Evolutionary conservation across 352 stramenopile genomes (phyloP).

Genomic region (Phytophthora chlamydospora): DNA sequence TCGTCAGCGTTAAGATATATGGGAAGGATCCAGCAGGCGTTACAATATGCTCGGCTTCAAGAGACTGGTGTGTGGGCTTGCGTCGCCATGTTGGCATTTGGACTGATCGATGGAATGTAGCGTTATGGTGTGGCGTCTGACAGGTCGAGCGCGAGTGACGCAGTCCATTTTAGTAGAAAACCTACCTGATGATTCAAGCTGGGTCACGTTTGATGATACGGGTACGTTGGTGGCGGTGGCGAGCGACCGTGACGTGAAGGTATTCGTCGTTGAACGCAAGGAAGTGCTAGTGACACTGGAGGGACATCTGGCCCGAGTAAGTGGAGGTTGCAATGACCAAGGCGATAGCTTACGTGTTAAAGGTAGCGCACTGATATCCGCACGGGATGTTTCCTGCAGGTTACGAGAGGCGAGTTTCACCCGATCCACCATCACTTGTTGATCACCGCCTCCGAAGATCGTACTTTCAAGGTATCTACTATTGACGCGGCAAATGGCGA

Average conservation of each 20-base stretch:
- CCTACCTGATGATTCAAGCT: constrained; percentile 44
- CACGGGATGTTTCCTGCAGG: constrained; percentile 29
- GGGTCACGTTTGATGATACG: constrained; percentile 69
- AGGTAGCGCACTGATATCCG: background rate
- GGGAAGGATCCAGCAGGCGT: constrained; percentile 22
- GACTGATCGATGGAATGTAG: constrained; percentile 24
- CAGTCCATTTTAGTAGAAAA: constrained; percentile 54
- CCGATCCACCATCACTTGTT: constrained; percentile 69
- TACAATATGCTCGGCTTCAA: constrained; percentile 65
- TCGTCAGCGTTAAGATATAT: constrained; percentile 48
- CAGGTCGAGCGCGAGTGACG: constrained; percentile 27
- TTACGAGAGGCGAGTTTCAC: constrained; percentile 79
- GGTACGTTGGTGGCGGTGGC: constrained; percentile 65
- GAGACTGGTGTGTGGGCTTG: constrained; percentile 51
- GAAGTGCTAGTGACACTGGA: constrained; percentile 73
- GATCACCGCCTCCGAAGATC: constrained; percentile 80
- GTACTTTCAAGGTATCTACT: constrained; percentile 75
- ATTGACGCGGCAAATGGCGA: too few species aligned
- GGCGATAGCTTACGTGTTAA: background rate
- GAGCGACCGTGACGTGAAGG: constrained; percentile 54
- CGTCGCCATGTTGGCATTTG: background rate
- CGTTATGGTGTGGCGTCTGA: constrained; percentile 68
- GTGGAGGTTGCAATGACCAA: constrained; percentile 1
- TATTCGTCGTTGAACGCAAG: constrained; percentile 57
- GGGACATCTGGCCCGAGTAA: constrained; percentile 66